Conservation (phyloP, 2,329 filamentous ascomycete species). For the Penicillium sp. region DNA sequence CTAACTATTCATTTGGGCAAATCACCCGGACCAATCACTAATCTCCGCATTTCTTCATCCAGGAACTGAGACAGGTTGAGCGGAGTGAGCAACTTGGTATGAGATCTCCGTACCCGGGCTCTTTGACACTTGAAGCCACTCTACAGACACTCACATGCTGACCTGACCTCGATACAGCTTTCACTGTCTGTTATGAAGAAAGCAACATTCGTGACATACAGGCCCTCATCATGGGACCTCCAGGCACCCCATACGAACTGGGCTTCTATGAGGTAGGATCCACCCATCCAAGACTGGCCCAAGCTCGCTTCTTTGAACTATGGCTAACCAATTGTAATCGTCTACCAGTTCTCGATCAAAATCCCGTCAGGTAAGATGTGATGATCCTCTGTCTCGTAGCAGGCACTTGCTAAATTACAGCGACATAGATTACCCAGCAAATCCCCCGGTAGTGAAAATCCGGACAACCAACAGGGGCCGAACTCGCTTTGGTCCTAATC, state of each 20-base stretch:
- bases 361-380: slow-evolving; percentile 65
- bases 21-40: background rate
- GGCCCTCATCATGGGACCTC: slow-evolving; percentile 85
- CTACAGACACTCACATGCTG: slow-evolving; percentile 8
- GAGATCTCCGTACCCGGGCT: background rate
- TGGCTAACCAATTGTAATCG: background rate
- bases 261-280: slow-evolving; percentile 85
- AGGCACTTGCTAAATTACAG: background rate
- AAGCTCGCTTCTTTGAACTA: background rate
- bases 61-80: slow-evolving; percentile 18
- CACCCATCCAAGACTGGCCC: background rate
- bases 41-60: background rate
- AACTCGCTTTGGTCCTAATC: slow-evolving; percentile 94
- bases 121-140: background rate
- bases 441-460: slow-evolving; percentile 60
- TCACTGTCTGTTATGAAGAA: slow-evolving; percentile 84
- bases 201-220: slow-evolving; percentile 83
- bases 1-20: background rate
- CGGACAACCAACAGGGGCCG: slow-evolving; percentile 85
- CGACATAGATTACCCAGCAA: slow-evolving; percentile 72
- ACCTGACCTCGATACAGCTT: slow-evolving; percentile 52
- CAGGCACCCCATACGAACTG: slow-evolving; percentile 93
- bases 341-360: slow-evolving; percentile 66
- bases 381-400: background rate
- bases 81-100: slow-evolving; percentile 13